These are phyloP conservation scores for Aspergillus coremiiformis DNA, from an alignment of 495 filamentous ascomycete species.

Conservation along the genomic window DNA sequence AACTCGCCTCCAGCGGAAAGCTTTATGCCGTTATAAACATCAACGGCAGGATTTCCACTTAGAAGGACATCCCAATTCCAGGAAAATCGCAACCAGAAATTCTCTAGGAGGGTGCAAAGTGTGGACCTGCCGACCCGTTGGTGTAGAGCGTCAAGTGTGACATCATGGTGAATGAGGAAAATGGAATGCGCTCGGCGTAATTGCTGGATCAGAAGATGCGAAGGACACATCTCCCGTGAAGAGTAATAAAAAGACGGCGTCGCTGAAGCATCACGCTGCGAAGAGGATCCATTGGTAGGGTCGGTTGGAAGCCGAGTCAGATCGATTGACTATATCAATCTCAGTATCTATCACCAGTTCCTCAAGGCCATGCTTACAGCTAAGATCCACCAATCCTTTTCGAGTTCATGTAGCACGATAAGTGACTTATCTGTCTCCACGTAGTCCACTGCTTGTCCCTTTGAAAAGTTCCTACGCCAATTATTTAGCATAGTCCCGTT, in stretches of 20 bases:
- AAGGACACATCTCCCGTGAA: constrained; percentile 79
- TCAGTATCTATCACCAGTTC: constrained; percentile 10
- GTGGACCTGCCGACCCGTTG: constrained; percentile 49
- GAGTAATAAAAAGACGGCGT: constrained; percentile 59
- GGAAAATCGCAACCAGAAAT: constrained; percentile 78
- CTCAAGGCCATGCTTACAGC: constrained; percentile 51
- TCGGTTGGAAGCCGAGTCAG: constrained; percentile 50
- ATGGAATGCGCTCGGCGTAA: constrained; percentile 72
- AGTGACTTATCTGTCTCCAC: constrained; percentile 86
- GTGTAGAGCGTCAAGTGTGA: constrained; percentile 59
- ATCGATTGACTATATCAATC: constrained; percentile 55
- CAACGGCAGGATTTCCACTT: constrained; percentile 76
- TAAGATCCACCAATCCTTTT: constrained; percentile 90
- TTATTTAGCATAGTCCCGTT: constrained; percentile 1
- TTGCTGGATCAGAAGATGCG: constrained; percentile 69
- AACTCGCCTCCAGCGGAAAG: constrained; percentile 86
- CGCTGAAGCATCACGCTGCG: constrained; percentile 14
- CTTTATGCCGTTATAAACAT: constrained; percentile 77
- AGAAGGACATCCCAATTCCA: constrained; percentile 84
- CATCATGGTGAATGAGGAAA: constrained; percentile 81
- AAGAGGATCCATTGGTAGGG: constrained; percentile 16
- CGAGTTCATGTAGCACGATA: constrained; percentile 76
- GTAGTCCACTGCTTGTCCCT: constrained; percentile 64
- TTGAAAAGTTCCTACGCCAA: constrained; percentile 63
- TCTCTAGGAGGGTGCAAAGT: constrained; percentile 58